These are phyloP conservation scores for Rhizomucor miehei DNA, from an alignment of 371 early-diverging fungal genomes.

Conservation along the genomic window DNA sequence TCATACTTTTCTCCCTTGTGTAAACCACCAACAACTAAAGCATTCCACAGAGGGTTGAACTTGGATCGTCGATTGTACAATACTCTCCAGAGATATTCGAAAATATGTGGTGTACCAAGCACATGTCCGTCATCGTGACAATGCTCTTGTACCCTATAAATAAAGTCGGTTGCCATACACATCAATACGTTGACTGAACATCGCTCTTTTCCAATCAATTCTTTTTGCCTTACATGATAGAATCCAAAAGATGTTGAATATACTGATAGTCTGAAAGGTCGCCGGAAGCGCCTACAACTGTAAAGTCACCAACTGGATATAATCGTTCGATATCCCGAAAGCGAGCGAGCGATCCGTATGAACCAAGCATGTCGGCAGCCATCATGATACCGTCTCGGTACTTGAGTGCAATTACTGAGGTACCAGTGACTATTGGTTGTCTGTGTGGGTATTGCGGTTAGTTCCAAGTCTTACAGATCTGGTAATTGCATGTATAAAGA, in stretches of 20 bases:
- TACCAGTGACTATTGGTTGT: conserved; percentile 93
- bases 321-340: conserved; percentile 92
- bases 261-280: conserved; percentile 96
- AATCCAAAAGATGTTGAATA: conserved; percentile 81
- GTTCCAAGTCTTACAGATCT: no score
- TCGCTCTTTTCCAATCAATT: neutral
- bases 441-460: conserved; percentile 45
- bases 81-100: conserved; percentile 86
- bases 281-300: conserved; percentile 92
- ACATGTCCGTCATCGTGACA: conserved; percentile 89
- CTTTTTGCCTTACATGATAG: conserved; percentile 67
- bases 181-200: no score
- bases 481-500: neutral
- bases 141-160: conserved; percentile 80
- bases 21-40: conserved; percentile 90
- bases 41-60: conserved; percentile 96
- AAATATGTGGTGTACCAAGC: conserved; percentile 82
- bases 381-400: conserved; percentile 98
- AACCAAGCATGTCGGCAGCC: conserved; percentile 94
- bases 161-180: neutral
- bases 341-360: conserved; percentile 95
- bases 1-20: conserved; percentile 65
- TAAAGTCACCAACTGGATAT: conserved; percentile 74
- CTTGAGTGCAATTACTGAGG: conserved; percentile 94
- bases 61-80: conserved; percentile 95